Conservation (phyloP, 2,329 filamentous ascomycete genomes). For the Fusarium continuum region DNA sequence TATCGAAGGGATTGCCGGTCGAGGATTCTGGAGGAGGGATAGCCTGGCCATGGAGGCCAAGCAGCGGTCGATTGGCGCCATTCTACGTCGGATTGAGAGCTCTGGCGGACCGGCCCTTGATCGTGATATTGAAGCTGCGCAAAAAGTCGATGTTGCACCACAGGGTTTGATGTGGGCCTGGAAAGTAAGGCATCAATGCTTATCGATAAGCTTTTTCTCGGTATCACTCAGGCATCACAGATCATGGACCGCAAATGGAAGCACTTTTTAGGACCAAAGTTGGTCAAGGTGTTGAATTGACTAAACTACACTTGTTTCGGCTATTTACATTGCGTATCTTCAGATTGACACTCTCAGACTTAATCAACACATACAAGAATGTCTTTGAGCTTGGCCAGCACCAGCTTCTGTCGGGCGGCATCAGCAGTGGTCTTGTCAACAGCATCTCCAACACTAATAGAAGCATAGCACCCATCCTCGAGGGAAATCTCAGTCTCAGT, state of each 20-base stretch:
- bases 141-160: conserved; percentile 40
- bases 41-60: conserved; percentile 64
- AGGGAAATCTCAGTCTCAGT: conserved; percentile 64
- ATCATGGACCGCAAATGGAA: not conserved
- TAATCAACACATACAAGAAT: conserved; percentile 44
- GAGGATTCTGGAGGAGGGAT: conserved; percentile 53
- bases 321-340: not conserved
- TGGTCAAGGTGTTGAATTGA: not conserved
- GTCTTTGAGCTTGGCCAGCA: conserved; percentile 46
- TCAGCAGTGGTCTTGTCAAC: conserved; percentile 65
- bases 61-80: conserved; percentile 64
- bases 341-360: not conserved
- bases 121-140: conserved; percentile 29
- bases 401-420: conserved; percentile 44
- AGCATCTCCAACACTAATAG: conserved; percentile 70
- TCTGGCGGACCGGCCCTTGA: conserved; percentile 34
- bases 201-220: conserved; percentile 39
- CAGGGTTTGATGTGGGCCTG: conserved; percentile 33
- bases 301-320: not conserved
- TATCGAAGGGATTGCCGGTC: conserved; percentile 56
- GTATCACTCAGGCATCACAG: not conserved
- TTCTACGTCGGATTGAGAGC: conserved; percentile 47
- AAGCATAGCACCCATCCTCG: conserved; percentile 65
- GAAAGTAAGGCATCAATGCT: conserved; percentile 33
- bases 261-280: not conserved